Percentiles rank a stretch among this genome's conserved stretches.
phyloP scores from a whole-genome alignment of 345 rosid genomes.

The Arabis alpina region DNA sequence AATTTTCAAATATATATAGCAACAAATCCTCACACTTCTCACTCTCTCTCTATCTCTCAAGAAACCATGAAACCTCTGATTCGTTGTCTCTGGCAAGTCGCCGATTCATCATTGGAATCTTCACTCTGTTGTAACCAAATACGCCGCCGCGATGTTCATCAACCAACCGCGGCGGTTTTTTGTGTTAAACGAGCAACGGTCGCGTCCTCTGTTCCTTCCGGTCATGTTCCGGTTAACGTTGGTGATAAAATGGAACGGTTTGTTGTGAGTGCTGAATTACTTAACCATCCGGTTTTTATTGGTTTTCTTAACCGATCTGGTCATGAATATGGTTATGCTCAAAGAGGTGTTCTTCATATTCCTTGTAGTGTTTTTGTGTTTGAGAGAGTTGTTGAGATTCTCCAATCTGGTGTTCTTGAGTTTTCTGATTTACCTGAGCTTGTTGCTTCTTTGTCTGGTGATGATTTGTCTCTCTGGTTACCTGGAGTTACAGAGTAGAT shows the following conservation, averaged over 20 bases:
- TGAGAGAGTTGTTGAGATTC: conserved; percentile 67
- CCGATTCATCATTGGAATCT: conserved; percentile 71
- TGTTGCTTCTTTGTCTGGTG: background rate
- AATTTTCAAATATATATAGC: background rate
- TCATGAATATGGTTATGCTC: conserved; percentile 91
- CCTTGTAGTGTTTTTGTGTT: conserved; percentile 84
- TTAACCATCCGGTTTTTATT: conserved; percentile 78
- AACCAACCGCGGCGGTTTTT: conserved; percentile 14
- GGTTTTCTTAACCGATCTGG: conserved; percentile 77
- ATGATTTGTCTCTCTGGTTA: conserved; percentile 24
- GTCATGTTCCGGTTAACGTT: conserved; percentile 85
- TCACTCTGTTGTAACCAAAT: conserved; percentile 49
- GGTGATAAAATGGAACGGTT: conserved; percentile 96
- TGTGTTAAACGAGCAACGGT: conserved; percentile 35
- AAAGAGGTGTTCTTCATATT: conserved; percentile 86
- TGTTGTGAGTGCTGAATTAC: conserved; percentile 74
- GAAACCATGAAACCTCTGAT: conserved; percentile 73
- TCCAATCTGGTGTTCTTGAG: conserved; percentile 58
- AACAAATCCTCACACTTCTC: background rate
- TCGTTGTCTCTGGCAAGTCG: conserved; percentile 75
- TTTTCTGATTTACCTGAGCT: conserved; percentile 10
- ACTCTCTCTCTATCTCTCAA: conserved; percentile 6
- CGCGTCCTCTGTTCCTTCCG: conserved; percentile 58
- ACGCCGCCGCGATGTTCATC: conserved; percentile 29
- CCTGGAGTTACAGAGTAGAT: conserved; percentile 36